Percentiles rank a stretch among this genome's conserved stretches.
phyloP scores from a whole-genome alignment of 1,284 basidiomycete genomes.

The Melampsora allii-populina region DNA sequence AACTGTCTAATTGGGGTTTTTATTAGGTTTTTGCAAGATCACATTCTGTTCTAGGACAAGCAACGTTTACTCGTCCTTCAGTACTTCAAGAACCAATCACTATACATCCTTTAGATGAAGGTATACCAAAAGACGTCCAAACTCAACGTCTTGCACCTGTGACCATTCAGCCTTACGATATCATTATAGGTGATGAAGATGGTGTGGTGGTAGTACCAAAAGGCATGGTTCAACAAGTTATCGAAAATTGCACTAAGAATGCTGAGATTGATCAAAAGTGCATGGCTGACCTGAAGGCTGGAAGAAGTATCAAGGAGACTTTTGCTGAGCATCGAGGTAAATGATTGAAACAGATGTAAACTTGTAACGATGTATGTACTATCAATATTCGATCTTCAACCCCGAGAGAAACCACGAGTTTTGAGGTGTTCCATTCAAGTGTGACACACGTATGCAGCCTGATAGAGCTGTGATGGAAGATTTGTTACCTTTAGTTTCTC shows the following conservation, averaged over 20 bases:
- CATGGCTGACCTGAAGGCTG: constrained; percentile 70
- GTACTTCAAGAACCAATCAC: constrained; percentile 69
- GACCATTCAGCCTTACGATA: constrained; percentile 71
- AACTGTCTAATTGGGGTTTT: background rate
- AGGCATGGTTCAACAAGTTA: constrained; percentile 61
- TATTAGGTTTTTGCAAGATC: constrained; percentile 67
- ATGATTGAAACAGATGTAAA: constrained; percentile 55
- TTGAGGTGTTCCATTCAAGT: too few species aligned
- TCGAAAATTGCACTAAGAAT: constrained; percentile 62
- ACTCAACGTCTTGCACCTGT: constrained; percentile 56
- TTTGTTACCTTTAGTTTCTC: too few species aligned
- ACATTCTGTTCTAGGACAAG: constrained; percentile 81
- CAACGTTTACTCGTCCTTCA: constrained; percentile 77
- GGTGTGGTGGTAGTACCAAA: constrained; percentile 80
- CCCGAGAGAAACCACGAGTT: too few species aligned
- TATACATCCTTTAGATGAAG: constrained; percentile 58
- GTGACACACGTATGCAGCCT: too few species aligned
- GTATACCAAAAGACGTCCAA: constrained; percentile 28
- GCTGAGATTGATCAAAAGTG: constrained; percentile 69
- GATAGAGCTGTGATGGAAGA: too few species aligned
- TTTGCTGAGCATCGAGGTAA: constrained; percentile 73
- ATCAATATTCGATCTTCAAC: too few species aligned
- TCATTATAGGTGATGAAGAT: constrained; percentile 80
- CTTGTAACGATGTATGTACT: too few species aligned
- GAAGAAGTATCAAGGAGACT: constrained; percentile 69